phyloP scores from a whole-genome alignment of 1,284 basidiomycete genomes.

The Puccinia coronata region DNA sequence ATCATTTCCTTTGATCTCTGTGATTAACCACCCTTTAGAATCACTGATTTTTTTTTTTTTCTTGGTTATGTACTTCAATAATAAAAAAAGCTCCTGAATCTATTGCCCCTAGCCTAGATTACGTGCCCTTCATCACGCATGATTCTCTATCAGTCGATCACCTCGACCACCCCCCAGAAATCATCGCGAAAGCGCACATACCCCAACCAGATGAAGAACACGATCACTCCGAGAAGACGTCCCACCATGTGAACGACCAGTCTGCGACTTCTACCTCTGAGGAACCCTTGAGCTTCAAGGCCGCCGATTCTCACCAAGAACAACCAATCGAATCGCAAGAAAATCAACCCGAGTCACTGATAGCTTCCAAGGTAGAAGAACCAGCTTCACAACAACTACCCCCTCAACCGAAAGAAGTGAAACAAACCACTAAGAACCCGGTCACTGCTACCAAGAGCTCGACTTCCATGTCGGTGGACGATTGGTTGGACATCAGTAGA shows the following conservation, averaged over 20 bases:
- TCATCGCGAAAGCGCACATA: background rate
- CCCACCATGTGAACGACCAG: background rate
- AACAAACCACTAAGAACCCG: background rate
- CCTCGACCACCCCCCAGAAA: background rate
- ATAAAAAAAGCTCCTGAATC: constrained; percentile 15
- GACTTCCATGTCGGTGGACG: background rate
- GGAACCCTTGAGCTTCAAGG: background rate
- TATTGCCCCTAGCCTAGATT: constrained; percentile 20
- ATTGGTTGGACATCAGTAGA: constrained; percentile 5
- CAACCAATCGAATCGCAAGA: background rate
- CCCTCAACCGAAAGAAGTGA: background rate
- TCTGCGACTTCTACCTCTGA: background rate
- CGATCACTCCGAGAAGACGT: background rate
- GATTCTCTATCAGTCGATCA: constrained; percentile 6
- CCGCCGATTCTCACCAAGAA: background rate
- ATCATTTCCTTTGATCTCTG: background rate
- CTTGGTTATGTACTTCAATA: background rate
- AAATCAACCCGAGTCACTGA: background rate
- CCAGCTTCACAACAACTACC: background rate
- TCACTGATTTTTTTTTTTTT: no score
- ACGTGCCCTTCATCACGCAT: constrained; percentile 2
- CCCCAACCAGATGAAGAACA: background rate
- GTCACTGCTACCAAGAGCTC: background rate
- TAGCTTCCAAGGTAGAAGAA: background rate
- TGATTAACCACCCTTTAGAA: background rate